Conservation (phyloP, 257 asterid genomes). For the Petunia axillaris region DNA sequence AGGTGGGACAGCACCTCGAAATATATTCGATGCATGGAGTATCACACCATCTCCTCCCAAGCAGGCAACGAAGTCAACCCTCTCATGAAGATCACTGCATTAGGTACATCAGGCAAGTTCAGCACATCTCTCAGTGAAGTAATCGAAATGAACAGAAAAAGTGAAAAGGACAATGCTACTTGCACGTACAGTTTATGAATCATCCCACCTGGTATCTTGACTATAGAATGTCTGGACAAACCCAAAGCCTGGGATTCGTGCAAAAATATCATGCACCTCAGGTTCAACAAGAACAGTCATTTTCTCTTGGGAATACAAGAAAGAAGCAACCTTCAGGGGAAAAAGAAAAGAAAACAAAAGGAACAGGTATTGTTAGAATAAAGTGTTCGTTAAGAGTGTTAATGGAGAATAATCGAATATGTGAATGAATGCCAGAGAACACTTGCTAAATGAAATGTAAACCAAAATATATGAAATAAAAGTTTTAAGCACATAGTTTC, state of each 20-base stretch:
- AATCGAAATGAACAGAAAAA: neutral
- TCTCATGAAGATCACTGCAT: slow-evolving; percentile 93
- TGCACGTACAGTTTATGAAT: slow-evolving; percentile 25
- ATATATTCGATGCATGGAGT: slow-evolving; percentile 96
- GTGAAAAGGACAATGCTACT: neutral
- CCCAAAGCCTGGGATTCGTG: slow-evolving; percentile 98
- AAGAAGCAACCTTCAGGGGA: slow-evolving; percentile 77
- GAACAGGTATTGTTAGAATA: neutral
- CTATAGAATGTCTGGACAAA: slow-evolving; percentile 97
- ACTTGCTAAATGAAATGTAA: slow-evolving; percentile 19
- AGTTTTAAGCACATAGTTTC: neutral
- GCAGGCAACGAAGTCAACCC: slow-evolving; percentile 97
- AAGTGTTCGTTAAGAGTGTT: neutral
- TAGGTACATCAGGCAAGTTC: slow-evolving; percentile 36
- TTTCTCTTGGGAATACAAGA: slow-evolving; percentile 86
- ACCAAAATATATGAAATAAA: neutral
- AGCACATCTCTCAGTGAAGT: slow-evolving; percentile 28
- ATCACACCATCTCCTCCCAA: slow-evolving; percentile 99
- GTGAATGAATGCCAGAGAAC: slow-evolving; percentile 11
- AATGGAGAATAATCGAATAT: neutral
- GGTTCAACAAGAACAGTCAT: slow-evolving; percentile 98
- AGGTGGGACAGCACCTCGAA: slow-evolving; percentile 97
- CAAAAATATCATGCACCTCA: slow-evolving; percentile 92
- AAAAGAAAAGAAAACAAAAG: slow-evolving; percentile 10
- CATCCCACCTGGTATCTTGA: slow-evolving; percentile 94